Percentiles rank a stretch among this genome's conserved stretches.
phyloP scores from a whole-genome alignment of 495 filamentous ascomycete species.

The Astrothelium subdiscretum region DNA sequence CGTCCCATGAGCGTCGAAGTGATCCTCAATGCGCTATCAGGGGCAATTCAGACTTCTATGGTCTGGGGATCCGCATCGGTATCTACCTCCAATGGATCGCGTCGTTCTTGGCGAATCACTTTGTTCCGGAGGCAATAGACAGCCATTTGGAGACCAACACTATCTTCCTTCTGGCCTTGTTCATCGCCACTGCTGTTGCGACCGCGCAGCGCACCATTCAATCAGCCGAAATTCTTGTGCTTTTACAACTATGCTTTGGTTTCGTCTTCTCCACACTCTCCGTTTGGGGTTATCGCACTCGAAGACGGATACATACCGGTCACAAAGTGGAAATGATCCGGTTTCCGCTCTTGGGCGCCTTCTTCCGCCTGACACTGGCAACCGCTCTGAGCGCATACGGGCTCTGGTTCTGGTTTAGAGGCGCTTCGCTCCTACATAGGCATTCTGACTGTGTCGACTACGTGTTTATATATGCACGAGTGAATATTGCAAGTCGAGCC shows the following conservation, averaged over 20 bases:
- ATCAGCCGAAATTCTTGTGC: neutral
- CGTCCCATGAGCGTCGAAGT: neutral
- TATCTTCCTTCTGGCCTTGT: slow-evolving; percentile 4
- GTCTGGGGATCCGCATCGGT: slow-evolving; percentile 27
- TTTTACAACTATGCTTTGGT: neutral
- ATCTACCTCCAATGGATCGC: slow-evolving; percentile 29
- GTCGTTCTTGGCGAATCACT: neutral
- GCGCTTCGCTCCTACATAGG: slow-evolving; percentile 3
- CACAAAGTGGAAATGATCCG: neutral
- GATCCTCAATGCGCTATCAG: neutral
- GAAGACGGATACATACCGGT: neutral
- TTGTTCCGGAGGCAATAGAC: neutral
- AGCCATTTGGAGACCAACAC: neutral
- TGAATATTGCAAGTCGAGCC: neutral
- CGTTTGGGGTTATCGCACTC: neutral
- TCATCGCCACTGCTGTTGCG: slow-evolving; percentile 5
- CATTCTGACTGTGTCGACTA: neutral
- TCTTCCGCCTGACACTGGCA: slow-evolving; percentile 14
- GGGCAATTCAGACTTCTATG: slow-evolving; percentile 21
- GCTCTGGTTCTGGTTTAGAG: slow-evolving; percentile 33
- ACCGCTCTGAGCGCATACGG: slow-evolving; percentile 23
- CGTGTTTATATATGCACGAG: neutral
- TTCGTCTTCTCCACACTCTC: neutral
- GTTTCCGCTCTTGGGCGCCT: neutral
- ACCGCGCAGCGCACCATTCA: neutral